Evolutionary conservation across 2,329 filamentous ascomycete species (phyloP), one percentile per base, ranked within the genome.

Genomic region (Fusarium bulbicola): DNA sequence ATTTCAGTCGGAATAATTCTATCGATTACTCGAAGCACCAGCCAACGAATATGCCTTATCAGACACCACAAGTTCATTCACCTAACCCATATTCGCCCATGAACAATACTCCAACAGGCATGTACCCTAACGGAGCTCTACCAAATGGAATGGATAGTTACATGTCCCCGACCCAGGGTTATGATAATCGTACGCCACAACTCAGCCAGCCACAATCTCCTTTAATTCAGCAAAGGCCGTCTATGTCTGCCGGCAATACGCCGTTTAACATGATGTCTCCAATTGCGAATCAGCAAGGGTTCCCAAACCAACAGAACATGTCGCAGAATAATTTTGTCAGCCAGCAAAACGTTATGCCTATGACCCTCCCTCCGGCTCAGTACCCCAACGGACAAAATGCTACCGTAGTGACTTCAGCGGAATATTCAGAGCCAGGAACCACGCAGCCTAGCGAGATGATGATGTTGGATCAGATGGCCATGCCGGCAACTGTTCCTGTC

Each of bases 401-500:
- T 24, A 80, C 77, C 13, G 77, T 82, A 3, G 74, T 80, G 12
- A 81, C 81, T 2, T 70, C 76, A 12, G 79, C 80, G n/a, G 86
- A 88, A 49, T 89, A 85, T 68, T 71, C 80, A 16, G 86, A 88
- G 21, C 82, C 84, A 26, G 76, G 80, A 24, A 84, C 85, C 26
- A 84, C 86, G 43, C 79, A 84, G 28, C 62, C 84, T 5, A 83
- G 83, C 40, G 89, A 91, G 69, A 85, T 91, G 85, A 87, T 90
- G 82, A 82, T 90, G 61, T 78, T 91, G 24, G 89, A 91, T 74
- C 88, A 91, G 68, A 91, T 92, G 87, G 82, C 87, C 47, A 87
- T 88, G 78, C 86, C 87, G 21, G 91, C 90, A 63, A 91, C 93
- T 9, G 93, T 97, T 76, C 94, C 95, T 2, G 92, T 98, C 32